These are phyloP conservation scores for Claviceps fusiformis DNA, from an alignment of 2,329 filamentous ascomycete species.

Conservation along the genomic window DNA sequence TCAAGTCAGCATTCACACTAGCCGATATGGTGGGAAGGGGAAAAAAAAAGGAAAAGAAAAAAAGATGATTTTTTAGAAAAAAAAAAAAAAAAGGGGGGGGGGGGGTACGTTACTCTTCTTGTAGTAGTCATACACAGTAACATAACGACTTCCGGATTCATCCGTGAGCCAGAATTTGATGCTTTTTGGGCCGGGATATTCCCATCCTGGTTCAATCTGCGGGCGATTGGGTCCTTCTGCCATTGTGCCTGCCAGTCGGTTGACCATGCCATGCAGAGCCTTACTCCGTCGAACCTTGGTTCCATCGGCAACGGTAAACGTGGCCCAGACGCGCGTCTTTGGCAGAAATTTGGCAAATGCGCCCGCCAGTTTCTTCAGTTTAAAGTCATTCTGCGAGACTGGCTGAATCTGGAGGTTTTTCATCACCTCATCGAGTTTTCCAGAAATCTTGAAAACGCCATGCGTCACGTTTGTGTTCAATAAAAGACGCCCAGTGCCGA, in stretches of 20 bases:
- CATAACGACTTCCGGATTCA: conserved; percentile 14
- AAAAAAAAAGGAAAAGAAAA: too few relatives aligned
- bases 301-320: conserved; percentile 18
- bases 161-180: conserved; percentile 19
- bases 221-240: conserved; percentile 11
- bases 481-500: conserved; percentile 38
- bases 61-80: too few relatives aligned
- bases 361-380: conserved; percentile 14
- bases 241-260: conserved; percentile 7
- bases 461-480: conserved; percentile 43
- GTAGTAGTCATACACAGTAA: conserved; percentile 32
- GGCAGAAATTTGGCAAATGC: conserved; percentile 21
- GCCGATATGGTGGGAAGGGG: too few relatives aligned
- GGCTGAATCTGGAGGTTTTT: conserved; percentile 10
- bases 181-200: conserved; percentile 20
- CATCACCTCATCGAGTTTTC: conserved; percentile 23
- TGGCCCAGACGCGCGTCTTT: conserved; percentile 23
- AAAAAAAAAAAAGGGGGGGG: too few relatives aligned
- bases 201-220: conserved; percentile 10
- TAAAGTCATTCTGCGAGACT: conserved; percentile 2
- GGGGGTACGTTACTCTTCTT: conserved; percentile 28
- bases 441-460: conserved; percentile 33
- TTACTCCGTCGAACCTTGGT: conserved; percentile 18
- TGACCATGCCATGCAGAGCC: conserved; percentile 18
- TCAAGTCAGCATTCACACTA: too few relatives aligned